These are phyloP conservation scores for Huntiella moniliformis DNA, from an alignment of 2,329 filamentous ascomycete species.

Conservation along the genomic window DNA sequence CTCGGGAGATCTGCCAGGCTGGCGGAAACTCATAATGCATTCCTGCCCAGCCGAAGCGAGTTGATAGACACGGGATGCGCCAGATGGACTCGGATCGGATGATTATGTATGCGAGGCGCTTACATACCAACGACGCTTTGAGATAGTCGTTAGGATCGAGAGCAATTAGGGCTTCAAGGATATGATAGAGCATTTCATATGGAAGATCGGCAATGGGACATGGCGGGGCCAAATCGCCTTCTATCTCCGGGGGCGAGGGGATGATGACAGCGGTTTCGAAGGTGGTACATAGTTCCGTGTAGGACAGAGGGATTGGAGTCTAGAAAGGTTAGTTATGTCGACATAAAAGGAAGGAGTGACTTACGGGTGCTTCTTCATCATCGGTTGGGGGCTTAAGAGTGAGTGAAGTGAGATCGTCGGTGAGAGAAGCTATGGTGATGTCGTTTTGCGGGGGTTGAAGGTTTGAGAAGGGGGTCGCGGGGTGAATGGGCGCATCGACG, in stretches of 20 bases:
- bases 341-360: no score
- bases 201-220: slow-evolving; percentile 65
- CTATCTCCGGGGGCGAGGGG: slow-evolving; percentile 45
- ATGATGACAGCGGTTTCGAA: slow-evolving; percentile 56
- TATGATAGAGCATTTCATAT: slow-evolving; percentile 66
- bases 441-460: no score
- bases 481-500: no score
- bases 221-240: slow-evolving; percentile 53
- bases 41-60: slow-evolving; percentile 56
- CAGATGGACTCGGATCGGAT: slow-evolving; percentile 72
- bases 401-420: no score
- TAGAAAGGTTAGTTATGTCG: slow-evolving; percentile 14
- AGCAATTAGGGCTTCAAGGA: slow-evolving; percentile 53
- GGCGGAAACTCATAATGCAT: slow-evolving; percentile 61
- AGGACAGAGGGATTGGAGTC: slow-evolving; percentile 23
- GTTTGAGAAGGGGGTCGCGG: no score
- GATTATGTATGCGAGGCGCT: slow-evolving; percentile 68
- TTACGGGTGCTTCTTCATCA: no score
- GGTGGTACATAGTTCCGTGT: slow-evolving; percentile 52
- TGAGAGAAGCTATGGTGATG: no score
- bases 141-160: slow-evolving; percentile 59
- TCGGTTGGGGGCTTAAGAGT: no score
- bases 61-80: slow-evolving; percentile 53
- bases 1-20: not conserved
- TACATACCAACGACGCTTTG: slow-evolving; percentile 65